Evolutionary conservation across 139 green algal genomes (phyloP).

Genomic region (Marvania coccoides): DNA sequence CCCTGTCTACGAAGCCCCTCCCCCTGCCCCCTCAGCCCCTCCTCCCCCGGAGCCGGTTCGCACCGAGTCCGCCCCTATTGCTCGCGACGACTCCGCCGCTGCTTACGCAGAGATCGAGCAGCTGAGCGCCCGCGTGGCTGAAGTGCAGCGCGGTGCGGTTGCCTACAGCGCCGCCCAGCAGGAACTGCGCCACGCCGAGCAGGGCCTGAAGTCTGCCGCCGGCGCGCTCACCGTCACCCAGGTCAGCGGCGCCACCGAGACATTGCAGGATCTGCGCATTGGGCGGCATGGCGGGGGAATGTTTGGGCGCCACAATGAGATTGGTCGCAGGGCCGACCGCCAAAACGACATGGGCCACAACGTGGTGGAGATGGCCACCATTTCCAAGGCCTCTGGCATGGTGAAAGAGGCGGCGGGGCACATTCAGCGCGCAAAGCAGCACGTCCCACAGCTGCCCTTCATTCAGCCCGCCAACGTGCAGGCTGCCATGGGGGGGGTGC

Average conservation of each 20-base stretch:
- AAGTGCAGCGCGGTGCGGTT: not conserved
- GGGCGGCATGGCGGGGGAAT: not conserved
- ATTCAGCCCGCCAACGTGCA: not conserved
- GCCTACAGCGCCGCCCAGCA: not conserved
- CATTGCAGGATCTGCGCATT: not conserved
- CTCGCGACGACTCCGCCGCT: not conserved
- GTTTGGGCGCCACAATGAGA: not conserved
- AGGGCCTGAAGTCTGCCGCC: not conserved
- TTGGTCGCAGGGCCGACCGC: not conserved
- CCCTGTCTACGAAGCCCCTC: not conserved
- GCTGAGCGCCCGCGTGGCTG: not conserved
- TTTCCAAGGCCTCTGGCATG: not conserved
- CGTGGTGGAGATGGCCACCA: constrained; percentile 1
- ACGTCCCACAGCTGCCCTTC: not conserved
- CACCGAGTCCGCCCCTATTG: not conserved
- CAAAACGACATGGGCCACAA: constrained; percentile 5
- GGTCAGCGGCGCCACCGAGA: not conserved
- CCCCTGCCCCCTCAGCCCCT: not conserved
- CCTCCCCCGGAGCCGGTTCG: not conserved
- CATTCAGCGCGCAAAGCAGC: not conserved
- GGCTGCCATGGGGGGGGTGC: not conserved
- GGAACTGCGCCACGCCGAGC: not conserved
- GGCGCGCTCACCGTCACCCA: not conserved
- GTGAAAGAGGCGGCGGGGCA: not conserved
- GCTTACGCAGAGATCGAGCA: not conserved